These are phyloP conservation scores for Pseudogymnoascus destructans DNA, from an alignment of 2,329 filamentous ascomycete species.

Conservation along the genomic window DNA sequence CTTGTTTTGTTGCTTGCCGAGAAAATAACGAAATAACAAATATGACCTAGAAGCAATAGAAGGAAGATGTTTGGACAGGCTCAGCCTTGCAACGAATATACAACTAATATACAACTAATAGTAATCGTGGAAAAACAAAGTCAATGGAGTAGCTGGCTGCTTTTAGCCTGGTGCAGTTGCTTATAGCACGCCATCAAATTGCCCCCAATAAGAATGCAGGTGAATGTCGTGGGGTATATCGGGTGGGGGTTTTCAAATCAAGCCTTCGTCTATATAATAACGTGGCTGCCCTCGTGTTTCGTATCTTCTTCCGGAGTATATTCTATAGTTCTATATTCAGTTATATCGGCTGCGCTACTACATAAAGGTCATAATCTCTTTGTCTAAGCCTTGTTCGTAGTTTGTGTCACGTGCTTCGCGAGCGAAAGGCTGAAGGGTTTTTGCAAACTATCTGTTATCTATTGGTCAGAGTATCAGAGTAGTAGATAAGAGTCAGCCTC, in stretches of 20 bases:
- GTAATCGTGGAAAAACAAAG: constrained; percentile 1
- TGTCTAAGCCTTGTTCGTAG: not conserved
- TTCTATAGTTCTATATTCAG: not conserved
- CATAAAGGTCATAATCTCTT: not conserved
- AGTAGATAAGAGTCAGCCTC: constrained; percentile 4
- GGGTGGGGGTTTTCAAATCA: constrained; percentile 8
- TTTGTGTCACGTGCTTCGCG: not conserved
- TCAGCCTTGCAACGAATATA: not conserved
- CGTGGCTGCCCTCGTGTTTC: constrained; percentile 3
- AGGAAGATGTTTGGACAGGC: not conserved
- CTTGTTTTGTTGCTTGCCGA: not conserved
- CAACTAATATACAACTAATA: constrained; percentile 9
- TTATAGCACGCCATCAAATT: constrained; percentile 7
- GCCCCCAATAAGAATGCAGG: not conserved
- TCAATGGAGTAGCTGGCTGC: not conserved
- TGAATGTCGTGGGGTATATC: constrained; percentile 2
- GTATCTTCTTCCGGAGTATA: constrained; percentile 2
- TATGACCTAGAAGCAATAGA: constrained; percentile 3
- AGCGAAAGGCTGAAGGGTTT: constrained; percentile 1
- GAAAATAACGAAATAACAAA: not conserved
- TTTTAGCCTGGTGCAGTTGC: constrained; percentile 2
- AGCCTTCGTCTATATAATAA: constrained; percentile 5
- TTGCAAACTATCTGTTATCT: not conserved
- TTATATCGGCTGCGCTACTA: constrained; percentile 1
- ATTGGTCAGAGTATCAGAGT: not conserved